Percentiles rank a stretch among this genome's conserved stretches.
Conservation (phyloP, 441 rosid species). For the Gossypium gossypioides region DNA sequence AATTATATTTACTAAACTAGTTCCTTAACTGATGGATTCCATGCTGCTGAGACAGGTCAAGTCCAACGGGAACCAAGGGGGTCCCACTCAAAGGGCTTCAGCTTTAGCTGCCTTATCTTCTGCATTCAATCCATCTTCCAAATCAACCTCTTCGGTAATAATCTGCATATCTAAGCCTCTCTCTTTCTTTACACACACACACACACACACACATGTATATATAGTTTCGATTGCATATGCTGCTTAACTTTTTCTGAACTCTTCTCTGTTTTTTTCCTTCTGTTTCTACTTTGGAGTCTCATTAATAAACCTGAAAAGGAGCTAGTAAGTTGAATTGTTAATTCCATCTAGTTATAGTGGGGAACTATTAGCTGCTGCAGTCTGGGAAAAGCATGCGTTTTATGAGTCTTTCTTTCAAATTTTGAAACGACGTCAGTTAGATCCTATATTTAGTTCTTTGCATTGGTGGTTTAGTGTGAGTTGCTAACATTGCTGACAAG, state of each 20-base stretch:
- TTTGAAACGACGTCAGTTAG: background rate
- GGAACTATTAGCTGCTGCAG: background rate
- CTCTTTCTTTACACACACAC: background rate
- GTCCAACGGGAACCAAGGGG: slow-evolving; percentile 70
- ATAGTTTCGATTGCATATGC: background rate
- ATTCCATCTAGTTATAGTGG: background rate
- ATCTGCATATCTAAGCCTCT: slow-evolving; percentile 3
- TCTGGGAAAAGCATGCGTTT: background rate
- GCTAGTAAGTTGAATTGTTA: background rate
- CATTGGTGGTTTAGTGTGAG: background rate
- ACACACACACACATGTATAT: background rate
- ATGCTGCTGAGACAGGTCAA: slow-evolving; percentile 48
- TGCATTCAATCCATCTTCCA: slow-evolving; percentile 72
- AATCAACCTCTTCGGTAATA: slow-evolving; percentile 36
- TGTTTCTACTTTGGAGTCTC: background rate
- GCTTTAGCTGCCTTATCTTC: slow-evolving; percentile 92
- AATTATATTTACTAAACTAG: background rate
- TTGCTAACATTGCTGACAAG: background rate
- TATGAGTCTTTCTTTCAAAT: background rate
- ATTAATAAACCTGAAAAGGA: background rate
- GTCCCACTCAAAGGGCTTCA: slow-evolving; percentile 96
- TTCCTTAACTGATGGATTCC: slow-evolving; percentile 10
- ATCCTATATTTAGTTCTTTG: slow-evolving; percentile 2
- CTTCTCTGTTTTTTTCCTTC: background rate
- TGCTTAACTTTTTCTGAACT: background rate